Conservation (phyloP, 1,284 basidiomycete species). For the Blastosporella zonata region DNA sequence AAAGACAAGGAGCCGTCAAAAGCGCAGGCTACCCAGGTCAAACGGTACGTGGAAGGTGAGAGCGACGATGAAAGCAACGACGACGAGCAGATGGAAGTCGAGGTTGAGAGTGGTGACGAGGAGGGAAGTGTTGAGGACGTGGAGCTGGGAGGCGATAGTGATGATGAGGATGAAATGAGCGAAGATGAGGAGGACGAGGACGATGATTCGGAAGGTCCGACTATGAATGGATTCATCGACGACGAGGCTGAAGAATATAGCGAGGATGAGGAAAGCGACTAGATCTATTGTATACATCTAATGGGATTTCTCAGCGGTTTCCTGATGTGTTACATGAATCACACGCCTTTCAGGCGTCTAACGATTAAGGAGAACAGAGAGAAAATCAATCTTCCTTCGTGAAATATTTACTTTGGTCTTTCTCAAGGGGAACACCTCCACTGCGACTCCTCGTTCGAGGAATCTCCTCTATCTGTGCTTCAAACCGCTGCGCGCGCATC, state of each 20-base stretch:
- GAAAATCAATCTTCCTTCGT: constrained; percentile 1
- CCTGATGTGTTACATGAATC: too few species aligned
- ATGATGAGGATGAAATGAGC: constrained; percentile 46
- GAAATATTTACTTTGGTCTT: background rate
- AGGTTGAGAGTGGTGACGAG: constrained; percentile 65
- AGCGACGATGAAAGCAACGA: constrained; percentile 67
- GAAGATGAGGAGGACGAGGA: constrained; percentile 48
- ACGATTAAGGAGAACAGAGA: background rate
- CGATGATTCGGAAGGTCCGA: constrained; percentile 53
- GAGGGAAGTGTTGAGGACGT: constrained; percentile 70
- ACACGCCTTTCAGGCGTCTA: background rate
- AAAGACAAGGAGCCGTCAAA: constrained; percentile 33
- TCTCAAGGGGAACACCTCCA: background rate
- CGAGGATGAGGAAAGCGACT: constrained; percentile 57
- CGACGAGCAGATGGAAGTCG: constrained; percentile 56
- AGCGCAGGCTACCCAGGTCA: constrained; percentile 37
- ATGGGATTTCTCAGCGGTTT: background rate
- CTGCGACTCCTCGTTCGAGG: background rate
- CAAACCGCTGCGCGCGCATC: background rate
- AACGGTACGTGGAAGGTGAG: constrained; percentile 74
- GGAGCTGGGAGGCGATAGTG: constrained; percentile 57
- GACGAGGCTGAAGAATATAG: constrained; percentile 73
- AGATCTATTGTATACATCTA: constrained; percentile 17
- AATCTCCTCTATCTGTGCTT: background rate
- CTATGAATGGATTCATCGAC: constrained; percentile 64